Evolutionary conservation across 2,329 filamentous ascomycete species (phyloP).

Genomic region (Huntiella savannae): DNA sequence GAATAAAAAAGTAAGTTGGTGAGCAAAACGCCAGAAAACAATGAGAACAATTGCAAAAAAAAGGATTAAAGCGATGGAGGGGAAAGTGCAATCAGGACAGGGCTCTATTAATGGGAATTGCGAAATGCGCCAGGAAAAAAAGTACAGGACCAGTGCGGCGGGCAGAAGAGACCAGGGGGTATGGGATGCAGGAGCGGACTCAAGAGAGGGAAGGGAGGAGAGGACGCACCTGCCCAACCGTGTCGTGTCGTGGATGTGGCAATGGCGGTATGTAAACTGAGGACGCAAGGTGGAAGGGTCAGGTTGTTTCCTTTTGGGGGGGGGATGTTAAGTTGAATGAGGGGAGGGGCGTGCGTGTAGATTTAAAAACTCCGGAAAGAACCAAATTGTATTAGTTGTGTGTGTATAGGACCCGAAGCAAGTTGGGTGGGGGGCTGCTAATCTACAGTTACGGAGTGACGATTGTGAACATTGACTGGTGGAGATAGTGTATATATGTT

Average conservation of each 20-base stretch:
- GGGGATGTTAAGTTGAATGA: not conserved
- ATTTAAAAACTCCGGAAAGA: not conserved
- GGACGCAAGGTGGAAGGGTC: too few species aligned
- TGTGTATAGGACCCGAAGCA: too few species aligned
- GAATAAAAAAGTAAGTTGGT: not conserved
- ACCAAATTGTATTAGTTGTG: not conserved
- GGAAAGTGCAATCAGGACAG: conserved; percentile 1
- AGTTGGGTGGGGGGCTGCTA: too few species aligned
- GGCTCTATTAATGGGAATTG: conserved; percentile 3
- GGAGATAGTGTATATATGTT: too few species aligned
- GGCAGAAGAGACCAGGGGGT: not conserved
- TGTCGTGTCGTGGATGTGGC: too few species aligned
- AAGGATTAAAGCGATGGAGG: not conserved
- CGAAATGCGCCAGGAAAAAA: not conserved
- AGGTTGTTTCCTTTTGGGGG: too few species aligned
- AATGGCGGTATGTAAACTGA: too few species aligned
- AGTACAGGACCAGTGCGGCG: conserved; percentile 10
- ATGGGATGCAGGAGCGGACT: not conserved
- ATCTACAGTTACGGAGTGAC: too few species aligned
- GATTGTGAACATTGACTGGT: too few species aligned
- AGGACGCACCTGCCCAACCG: not conserved
- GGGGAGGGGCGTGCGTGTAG: not conserved
- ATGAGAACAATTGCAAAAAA: not conserved
- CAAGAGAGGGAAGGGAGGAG: not conserved
- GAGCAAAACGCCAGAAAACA: not conserved